Evolutionary conservation across 2,329 filamentous ascomycete species (phyloP).

Genomic region (Aspergillus floridensis): DNA sequence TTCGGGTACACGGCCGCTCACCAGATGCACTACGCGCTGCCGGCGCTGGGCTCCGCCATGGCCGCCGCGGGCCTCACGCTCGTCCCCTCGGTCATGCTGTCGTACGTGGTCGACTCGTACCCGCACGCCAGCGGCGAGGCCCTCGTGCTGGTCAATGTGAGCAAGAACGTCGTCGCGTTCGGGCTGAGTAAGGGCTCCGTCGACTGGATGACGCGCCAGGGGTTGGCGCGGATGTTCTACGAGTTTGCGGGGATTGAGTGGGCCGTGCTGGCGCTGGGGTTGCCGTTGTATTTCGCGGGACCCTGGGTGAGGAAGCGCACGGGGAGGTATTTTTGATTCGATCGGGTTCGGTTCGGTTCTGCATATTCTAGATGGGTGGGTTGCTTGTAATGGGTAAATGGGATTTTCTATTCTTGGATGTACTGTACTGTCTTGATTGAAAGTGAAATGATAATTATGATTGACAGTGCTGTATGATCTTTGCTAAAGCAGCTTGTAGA

Average conservation of each 20-base stretch:
- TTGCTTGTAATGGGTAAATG: background rate
- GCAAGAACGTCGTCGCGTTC: constrained; percentile 29
- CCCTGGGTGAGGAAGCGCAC: constrained; percentile 19
- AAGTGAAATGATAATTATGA: no score
- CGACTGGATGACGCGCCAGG: constrained; percentile 29
- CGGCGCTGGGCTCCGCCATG: constrained; percentile 31
- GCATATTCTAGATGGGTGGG: no score
- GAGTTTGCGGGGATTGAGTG: constrained; percentile 37
- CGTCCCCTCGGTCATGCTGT: constrained; percentile 37
- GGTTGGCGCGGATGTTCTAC: constrained; percentile 36
- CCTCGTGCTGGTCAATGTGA: constrained; percentile 35
- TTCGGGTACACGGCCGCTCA: constrained; percentile 31
- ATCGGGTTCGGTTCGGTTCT: background rate
- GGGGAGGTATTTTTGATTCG: background rate
- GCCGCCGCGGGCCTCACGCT: constrained; percentile 28
- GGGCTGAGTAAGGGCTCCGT: constrained; percentile 28
- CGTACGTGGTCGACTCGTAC: constrained; percentile 35
- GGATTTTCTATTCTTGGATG: no score
- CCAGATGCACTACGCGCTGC: constrained; percentile 22
- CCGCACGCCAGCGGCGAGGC: constrained; percentile 32
- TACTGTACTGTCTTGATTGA: no score
- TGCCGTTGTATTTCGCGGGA: constrained; percentile 33
- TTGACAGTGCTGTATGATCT: no score
- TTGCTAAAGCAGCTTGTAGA: no score
- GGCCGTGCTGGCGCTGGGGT: constrained; percentile 29